phyloP scores from a whole-genome alignment of 768 basidiomycete genomes.

The Royoungia palumana region DNA sequence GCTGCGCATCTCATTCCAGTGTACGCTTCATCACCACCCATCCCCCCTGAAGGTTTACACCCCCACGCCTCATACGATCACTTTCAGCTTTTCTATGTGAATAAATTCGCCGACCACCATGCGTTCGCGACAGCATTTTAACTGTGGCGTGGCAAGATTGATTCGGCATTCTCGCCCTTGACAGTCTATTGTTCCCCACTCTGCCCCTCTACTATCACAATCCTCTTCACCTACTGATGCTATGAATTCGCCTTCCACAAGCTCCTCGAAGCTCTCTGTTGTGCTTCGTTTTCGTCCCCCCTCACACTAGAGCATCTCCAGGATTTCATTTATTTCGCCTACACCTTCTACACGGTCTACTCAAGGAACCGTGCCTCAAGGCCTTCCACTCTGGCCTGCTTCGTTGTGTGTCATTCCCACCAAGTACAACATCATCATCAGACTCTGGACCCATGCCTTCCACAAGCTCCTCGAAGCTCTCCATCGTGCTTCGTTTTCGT shows the following conservation, averaged over 20 bases:
- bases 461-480: conserved; percentile 88
- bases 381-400: conserved; percentile 77
- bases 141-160: no score
- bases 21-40: no score
- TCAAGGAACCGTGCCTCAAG: conserved; percentile 73
- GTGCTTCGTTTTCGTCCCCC: conserved; percentile 65
- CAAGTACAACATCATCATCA: conserved; percentile 93
- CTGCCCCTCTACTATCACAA: no score
- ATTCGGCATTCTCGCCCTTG: no score
- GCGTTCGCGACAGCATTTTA: no score
- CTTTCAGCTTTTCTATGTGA: no score
- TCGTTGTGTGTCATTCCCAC: conserved; percentile 86
- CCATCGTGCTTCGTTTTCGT: conserved; percentile 74
- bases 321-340: conserved; percentile 94
- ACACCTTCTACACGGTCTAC: conserved; percentile 87
- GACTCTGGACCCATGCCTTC: conserved; percentile 91
- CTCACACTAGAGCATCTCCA: conserved; percentile 85
- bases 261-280: conserved; percentile 85
- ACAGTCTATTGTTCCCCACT: no score
- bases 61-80: no score
- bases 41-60: no score
- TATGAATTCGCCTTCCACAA: conserved; percentile 88
- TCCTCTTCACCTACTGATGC: no score
- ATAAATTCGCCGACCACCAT: no score
- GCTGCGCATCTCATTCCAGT: no score